Conservation (phyloP, 345 rosid species). For the Salix caprea region DNA sequence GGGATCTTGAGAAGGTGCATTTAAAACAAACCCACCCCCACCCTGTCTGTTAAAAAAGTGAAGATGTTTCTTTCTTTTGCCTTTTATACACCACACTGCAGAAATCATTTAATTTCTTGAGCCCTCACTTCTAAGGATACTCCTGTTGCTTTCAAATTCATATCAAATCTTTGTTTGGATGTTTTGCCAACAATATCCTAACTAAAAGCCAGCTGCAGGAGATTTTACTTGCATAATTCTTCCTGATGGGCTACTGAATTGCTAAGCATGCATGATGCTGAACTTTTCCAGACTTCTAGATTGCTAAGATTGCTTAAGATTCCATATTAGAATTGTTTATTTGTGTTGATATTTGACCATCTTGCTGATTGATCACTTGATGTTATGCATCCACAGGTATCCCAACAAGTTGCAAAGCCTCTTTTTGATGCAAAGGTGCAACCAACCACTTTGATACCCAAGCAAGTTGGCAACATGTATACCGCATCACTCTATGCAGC, state of each 20-base stretch:
- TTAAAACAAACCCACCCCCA: background rate
- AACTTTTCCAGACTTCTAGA: background rate
- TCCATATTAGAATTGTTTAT: slow-evolving; percentile 1
- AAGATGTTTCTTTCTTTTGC: background rate
- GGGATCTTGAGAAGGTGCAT: slow-evolving; percentile 95
- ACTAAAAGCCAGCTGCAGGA: too few relatives aligned
- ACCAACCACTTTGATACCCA: slow-evolving; percentile 84
- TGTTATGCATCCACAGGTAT: slow-evolving; percentile 44
- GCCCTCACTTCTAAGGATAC: background rate
- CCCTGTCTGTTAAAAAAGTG: background rate
- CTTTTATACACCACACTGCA: background rate
- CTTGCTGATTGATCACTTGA: slow-evolving; percentile 19
- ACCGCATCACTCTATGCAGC: slow-evolving; percentile 98
- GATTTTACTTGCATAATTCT: background rate
- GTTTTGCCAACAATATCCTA: background rate
- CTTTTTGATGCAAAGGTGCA: slow-evolving; percentile 81
- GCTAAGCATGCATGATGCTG: background rate
- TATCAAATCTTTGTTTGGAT: background rate
- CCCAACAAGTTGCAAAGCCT: slow-evolving; percentile 90
- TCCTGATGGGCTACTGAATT: background rate
- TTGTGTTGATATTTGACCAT: background rate
- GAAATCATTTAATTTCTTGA: background rate
- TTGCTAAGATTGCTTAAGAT: background rate
- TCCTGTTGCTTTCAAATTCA: background rate
- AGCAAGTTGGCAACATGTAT: slow-evolving; percentile 99